Percentiles rank a stretch among this genome's conserved stretches.
These are phyloP conservation scores for Rhodotorula sp. DNA, from an alignment of 1,284 basidiomycete species.

Conservation along the genomic window DNA sequence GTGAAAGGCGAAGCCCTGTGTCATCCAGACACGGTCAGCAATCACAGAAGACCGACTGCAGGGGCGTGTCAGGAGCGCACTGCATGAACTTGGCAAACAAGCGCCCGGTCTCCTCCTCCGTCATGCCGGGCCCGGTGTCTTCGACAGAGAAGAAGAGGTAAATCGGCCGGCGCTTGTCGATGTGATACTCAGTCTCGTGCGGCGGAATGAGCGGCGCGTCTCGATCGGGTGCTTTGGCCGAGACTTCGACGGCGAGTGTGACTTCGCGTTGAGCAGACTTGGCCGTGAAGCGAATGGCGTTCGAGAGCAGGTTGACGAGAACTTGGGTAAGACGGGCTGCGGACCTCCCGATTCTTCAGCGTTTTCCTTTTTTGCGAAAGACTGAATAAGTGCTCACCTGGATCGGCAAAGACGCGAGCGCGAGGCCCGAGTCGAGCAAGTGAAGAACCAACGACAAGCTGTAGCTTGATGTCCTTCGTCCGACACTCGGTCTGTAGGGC, in stretches of 20 bases:
- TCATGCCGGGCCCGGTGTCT: constrained; percentile 39
- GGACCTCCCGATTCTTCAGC: no score
- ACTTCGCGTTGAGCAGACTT: constrained; percentile 24
- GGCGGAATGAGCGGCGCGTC: constrained; percentile 30
- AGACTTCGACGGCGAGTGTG: constrained; percentile 34
- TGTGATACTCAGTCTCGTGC: constrained; percentile 24
- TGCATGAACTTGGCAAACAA: constrained; percentile 35
- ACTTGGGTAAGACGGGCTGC: constrained; percentile 29
- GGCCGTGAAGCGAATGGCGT: constrained; percentile 39
- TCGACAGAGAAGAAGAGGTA: constrained; percentile 37
- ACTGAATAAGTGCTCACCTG: constrained; percentile 3
- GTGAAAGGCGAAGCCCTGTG: constrained; percentile 32
- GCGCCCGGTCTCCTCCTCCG: constrained; percentile 25
- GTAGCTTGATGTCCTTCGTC: constrained; percentile 28
- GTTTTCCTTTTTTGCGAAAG: no score
- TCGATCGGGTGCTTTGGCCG: constrained; percentile 19
- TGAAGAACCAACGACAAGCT: constrained; percentile 30
- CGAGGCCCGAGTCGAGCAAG: constrained; percentile 33
- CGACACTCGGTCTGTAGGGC: constrained; percentile 24
- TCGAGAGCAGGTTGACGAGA: constrained; percentile 32
- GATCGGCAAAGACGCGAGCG: constrained; percentile 33
- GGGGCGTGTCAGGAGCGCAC: constrained; percentile 1
- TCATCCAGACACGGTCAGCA: neutral
- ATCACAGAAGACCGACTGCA: neutral
- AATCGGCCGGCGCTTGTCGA: constrained; percentile 23